These are phyloP conservation scores for Bruguiera gymnorhiza DNA, from an alignment of 345 rosid genomes.

Conservation along the genomic window DNA sequence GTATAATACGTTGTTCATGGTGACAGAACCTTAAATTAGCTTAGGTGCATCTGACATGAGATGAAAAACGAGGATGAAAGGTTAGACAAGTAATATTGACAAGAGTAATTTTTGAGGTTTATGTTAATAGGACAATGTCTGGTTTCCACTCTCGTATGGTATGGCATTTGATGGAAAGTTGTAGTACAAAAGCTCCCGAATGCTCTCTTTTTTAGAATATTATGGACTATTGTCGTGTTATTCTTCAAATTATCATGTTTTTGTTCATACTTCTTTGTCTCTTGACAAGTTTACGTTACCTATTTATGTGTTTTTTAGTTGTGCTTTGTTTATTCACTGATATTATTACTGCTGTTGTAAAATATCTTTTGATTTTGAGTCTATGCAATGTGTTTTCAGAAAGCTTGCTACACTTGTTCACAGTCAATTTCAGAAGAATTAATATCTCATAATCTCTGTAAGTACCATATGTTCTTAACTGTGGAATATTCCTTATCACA, in stretches of 20 bases:
- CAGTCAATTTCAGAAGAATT: conserved; percentile 62
- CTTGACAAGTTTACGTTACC: not conserved
- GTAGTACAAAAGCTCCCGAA: not conserved
- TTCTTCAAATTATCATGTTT: not conserved
- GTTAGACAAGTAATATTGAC: too few relatives aligned
- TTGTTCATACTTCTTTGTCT: not conserved
- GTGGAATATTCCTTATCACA: not conserved
- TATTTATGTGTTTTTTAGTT: not conserved
- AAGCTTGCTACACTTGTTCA: conserved; percentile 72
- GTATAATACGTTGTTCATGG: not conserved
- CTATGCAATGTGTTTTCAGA: conserved; percentile 45
- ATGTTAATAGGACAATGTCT: too few relatives aligned
- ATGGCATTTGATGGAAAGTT: too few relatives aligned
- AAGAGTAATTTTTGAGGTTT: too few relatives aligned
- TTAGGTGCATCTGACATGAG: too few relatives aligned
- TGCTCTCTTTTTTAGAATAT: not conserved
- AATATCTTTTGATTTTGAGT: conserved; percentile 17
- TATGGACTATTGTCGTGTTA: not conserved
- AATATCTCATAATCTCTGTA: conserved; percentile 74
- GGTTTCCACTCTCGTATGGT: too few relatives aligned
- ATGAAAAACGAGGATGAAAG: too few relatives aligned
- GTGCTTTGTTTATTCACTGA: not conserved
- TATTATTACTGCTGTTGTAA: not conserved
- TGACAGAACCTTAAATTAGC: too few relatives aligned
- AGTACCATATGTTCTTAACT: conserved; percentile 25